Evolutionary conservation across 495 filamentous ascomycete species (phyloP), one percentile per base, ranked within the genome.

Genomic region (Tuber brumale): DNA sequence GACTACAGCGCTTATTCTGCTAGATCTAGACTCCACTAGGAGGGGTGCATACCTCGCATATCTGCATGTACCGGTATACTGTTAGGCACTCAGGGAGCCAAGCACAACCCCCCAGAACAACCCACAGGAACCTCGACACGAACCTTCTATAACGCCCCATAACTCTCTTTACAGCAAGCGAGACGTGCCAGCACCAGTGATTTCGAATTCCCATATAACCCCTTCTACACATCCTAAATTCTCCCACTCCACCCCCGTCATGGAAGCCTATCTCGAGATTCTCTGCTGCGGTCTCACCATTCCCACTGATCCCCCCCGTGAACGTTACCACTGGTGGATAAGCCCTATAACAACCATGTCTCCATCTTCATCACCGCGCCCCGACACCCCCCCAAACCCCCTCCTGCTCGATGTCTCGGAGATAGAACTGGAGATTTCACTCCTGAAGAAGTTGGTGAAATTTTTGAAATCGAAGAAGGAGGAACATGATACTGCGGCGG

Each of bases 301-400:
- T 27, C 57, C 57, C 57, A 66, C 57, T 14, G 14, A 66, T 19
- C 57, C 57, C 27, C 57, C 57, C 31, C 57, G 57, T 35, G 31
- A 66, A 66, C 57, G 57, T 27, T 66, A 66, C 57, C 27, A 66
- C 14, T 66, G 57, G 57, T 66, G 57, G 57, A 66, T 66, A 31
- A 66, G 57, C 5, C 57, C 57, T 27, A 66, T 19, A 35, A 66
- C 57, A 66, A 35, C 57, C 6, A 66, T 66, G 57, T 66, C 57
- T 35, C 27, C 57, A 35, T 66, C 31, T 14, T 66, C 57, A 66
- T 66, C 57, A 18, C 31, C 27, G 27, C 57, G 57, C 1, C 35
- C 57, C 31, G 35, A 31, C 57, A 31, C 57, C 14, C 57, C 57
- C 31, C 57, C 57, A 35, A 7, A 6, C 27, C 12, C 27, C 5